These are phyloP conservation scores for Neurospora sublineolata DNA, from an alignment of 495 filamentous ascomycete genomes.

Conservation along the genomic window DNA sequence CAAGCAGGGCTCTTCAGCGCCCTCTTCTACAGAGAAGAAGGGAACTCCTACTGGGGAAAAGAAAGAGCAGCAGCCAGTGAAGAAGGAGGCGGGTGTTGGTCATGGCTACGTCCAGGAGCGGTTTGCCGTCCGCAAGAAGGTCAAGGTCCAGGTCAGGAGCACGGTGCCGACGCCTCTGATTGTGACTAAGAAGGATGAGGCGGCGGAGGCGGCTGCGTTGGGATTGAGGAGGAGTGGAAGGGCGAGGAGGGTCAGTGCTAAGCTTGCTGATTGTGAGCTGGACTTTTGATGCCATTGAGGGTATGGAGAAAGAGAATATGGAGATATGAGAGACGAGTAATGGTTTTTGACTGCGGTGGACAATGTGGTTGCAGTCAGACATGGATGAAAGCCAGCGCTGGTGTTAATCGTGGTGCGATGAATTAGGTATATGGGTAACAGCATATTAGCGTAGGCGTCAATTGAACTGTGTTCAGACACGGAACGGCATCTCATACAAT, in stretches of 20 bases:
- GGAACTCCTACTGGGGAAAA: neutral
- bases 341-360: neutral
- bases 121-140: neutral
- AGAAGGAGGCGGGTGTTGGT: neutral
- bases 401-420: neutral
- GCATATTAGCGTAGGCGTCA: neutral
- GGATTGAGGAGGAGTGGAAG: conserved; percentile 20
- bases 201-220: conserved; percentile 1
- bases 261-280: conserved; percentile 1
- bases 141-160: neutral
- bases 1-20: neutral
- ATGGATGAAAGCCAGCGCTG: neutral
- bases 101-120: neutral
- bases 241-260: conserved; percentile 18
- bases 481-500: no score
- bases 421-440: neutral
- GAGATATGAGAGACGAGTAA: neutral
- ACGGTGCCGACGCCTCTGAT: neutral
- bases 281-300: neutral
- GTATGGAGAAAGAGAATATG: neutral
- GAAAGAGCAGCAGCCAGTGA: neutral
- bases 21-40: neutral
- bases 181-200: neutral
- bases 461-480: neutral
- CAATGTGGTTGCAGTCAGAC: neutral